A percentile compares a stretch with the other conserved stretches of the same genome.
These are phyloP conservation scores for Fusarium decemcellulare DNA, from an alignment of 2,329 filamentous ascomycete species.

Conservation along the genomic window DNA sequence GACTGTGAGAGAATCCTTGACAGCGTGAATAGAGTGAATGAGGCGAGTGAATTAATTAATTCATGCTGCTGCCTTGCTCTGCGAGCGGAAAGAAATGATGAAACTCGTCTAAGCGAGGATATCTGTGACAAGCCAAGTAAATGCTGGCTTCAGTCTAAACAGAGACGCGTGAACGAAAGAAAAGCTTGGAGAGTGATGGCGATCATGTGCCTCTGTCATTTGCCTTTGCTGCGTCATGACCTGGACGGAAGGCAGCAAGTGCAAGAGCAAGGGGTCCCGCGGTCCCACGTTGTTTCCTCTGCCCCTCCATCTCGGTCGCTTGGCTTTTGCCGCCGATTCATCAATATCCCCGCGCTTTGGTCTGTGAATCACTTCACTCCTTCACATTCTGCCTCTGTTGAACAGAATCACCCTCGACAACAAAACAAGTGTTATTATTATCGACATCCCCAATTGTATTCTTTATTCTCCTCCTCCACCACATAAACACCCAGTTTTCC, in stretches of 20 bases:
- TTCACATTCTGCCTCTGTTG: conserved; percentile 3
- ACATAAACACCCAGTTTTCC: neutral
- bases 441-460: neutral
- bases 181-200: conserved; percentile 4
- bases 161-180: conserved; percentile 18
- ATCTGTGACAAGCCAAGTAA: too few species aligned
- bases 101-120: too few species aligned
- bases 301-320: neutral
- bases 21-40: conserved; percentile 28
- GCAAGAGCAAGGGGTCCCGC: conserved; percentile 19
- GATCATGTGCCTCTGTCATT: conserved; percentile 37
- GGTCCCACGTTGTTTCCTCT: conserved; percentile 1
- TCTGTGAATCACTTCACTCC: conserved; percentile 18
- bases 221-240: conserved; percentile 37
- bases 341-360: conserved; percentile 8
- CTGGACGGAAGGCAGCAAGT: conserved; percentile 21
- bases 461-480: neutral
- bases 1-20: conserved; percentile 17
- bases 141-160: neutral
- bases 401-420: neutral
- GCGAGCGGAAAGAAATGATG: neutral
- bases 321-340: conserved; percentile 6
- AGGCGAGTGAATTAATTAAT: conserved; percentile 22
- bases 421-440: neutral
- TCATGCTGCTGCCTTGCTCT: conserved; percentile 4